Evolutionary conservation across 2,329 filamentous ascomycete genomes (phyloP), one percentile per base, ranked within the genome.

Genomic region (Colletotrichum shisoi): DNA sequence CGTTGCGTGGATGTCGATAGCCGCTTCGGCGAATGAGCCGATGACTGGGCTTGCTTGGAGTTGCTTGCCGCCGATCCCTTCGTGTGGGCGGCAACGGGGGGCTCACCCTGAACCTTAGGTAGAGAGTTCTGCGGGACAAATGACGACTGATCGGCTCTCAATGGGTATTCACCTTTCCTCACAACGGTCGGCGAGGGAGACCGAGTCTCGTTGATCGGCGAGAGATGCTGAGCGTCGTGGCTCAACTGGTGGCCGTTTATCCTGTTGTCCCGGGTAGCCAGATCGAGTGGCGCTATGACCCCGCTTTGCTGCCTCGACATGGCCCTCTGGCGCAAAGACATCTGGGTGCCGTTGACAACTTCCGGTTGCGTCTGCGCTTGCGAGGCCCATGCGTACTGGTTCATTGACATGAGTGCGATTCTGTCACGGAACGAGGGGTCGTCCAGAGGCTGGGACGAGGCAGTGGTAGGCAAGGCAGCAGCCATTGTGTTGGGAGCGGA

Each of bases 181-280:
- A 80, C 79, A 13, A 84, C 80, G 3, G 84, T 90, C 1, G 91
- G 90, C 1, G 91, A 92, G 2, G 90, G 89, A 0, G 89, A 90
- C n/a, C 85, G 83, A 6, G 86, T 85, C 78, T 93, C 91, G 61
- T 90, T 90, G 0, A 93, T 91, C 0, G 91, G 91, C 0, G 91
- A 93, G 2, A 94, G 81, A 71, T 83, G 84, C 48, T 82, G 80
- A 57, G 80, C 73, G 9, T 86, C 84, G 9, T 64, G 67, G 11
- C 71, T 68, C 15, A 71, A 71, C 24, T 72, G 61, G 9, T 79
- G 76, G 4, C 76, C 73, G 59, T 78, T 76, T 12, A 80, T 71
- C 24, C 78, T 76, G 21, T 78, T 77, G 39, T 82, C 81, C 3
- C 80, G 79, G 45, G 83, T 82, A 1, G 85, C 85, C 15, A 87